phyloP scores from a whole-genome alignment of 2,329 filamentous ascomycete species.

The Alternaria sp. region DNA sequence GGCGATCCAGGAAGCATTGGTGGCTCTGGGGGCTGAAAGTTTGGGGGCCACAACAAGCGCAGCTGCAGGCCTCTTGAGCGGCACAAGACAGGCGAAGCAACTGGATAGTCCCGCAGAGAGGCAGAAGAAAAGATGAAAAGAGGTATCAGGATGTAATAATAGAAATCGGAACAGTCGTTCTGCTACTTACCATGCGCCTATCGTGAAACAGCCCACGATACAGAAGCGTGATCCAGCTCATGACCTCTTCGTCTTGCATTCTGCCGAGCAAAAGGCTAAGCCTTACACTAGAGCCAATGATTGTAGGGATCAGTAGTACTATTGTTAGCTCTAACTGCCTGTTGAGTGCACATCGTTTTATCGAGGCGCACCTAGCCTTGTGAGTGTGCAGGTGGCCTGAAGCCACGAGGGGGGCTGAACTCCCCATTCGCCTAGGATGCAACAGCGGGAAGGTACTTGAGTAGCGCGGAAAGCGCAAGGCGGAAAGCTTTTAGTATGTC shows the following conservation, averaged over 20 bases:
- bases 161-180: not conserved
- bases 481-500: not conserved
- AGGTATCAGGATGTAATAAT: not conserved
- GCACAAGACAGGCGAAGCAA: conserved; percentile 2
- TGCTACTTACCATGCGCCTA: not conserved
- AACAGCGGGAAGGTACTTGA: not conserved
- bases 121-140: not conserved
- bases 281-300: not conserved
- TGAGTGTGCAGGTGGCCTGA: not conserved
- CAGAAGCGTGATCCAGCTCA: not conserved
- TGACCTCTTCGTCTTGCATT: not conserved
- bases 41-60: conserved; percentile 13
- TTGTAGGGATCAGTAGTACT: conserved; percentile 1
- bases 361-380: conserved; percentile 6
- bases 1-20: conserved; percentile 4
- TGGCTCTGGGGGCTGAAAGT: conserved; percentile 21
- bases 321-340: conserved; percentile 13
- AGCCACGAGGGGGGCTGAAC: not conserved
- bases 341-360: conserved; percentile 11
- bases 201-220: not conserved
- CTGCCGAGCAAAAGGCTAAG: not conserved
- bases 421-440: conserved; percentile 1
- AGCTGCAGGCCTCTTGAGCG: conserved; percentile 2
- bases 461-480: not conserved
- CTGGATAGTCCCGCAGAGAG: not conserved